Evolutionary conservation across 2,329 filamentous ascomycete genomes (phyloP).

Genomic region (Hymenoscyphus fraxineus): DNA sequence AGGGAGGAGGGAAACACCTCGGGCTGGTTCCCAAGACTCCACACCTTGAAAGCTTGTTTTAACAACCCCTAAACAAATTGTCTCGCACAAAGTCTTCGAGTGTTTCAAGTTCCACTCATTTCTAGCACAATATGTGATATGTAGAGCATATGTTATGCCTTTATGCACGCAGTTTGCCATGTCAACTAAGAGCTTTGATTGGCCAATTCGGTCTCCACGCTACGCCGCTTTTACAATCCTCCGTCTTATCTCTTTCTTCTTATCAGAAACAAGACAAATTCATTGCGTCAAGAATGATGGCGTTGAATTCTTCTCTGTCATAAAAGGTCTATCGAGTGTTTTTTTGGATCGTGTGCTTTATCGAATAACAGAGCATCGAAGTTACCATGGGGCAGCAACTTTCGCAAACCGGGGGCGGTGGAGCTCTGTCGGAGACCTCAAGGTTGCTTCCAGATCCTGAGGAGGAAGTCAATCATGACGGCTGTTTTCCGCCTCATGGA

Average conservation of each 20-base stretch:
- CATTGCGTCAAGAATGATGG: background rate
- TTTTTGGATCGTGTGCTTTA: background rate
- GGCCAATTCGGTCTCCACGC: background rate
- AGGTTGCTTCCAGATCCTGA: slow-evolving; percentile 24
- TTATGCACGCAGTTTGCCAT: background rate
- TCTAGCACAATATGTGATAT: background rate
- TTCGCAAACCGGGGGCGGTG: slow-evolving; percentile 4
- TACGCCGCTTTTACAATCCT: slow-evolving; percentile 6
- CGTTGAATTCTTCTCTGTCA: background rate
- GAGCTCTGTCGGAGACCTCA: slow-evolving; percentile 6
- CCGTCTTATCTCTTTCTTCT: slow-evolving; percentile 5
- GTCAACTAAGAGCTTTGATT: background rate
- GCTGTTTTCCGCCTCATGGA: slow-evolving; percentile 29
- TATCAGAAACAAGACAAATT: background rate
- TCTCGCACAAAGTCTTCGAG: background rate
- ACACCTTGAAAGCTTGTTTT: background rate
- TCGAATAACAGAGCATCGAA: background rate
- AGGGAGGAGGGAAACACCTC: background rate
- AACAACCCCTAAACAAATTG: background rate
- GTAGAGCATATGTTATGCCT: too few species aligned
- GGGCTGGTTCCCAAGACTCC: background rate
- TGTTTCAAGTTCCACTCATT: background rate
- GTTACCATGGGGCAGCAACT: slow-evolving; percentile 2
- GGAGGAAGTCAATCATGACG: slow-evolving; percentile 22
- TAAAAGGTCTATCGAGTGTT: background rate